Base-by-base conservation (phyloP, 225 moss, liverwort and hornwort species). In the Straminergon stramineum region DNA sequence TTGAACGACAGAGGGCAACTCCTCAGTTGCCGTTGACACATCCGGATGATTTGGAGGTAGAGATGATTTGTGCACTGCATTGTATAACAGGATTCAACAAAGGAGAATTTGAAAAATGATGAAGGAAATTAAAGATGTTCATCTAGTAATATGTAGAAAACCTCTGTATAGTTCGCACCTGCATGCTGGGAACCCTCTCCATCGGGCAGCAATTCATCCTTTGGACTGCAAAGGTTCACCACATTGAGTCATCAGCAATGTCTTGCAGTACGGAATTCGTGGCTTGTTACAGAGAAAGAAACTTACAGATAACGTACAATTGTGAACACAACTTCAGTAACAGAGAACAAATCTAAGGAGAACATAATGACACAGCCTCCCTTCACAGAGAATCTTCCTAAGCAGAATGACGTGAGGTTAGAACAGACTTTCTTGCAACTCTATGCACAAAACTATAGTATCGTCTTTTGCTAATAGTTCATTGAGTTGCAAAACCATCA, bases 1-100 rank as follows among this genome's bases (percentile, higher is more conserved):
- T 88, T 95, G 96, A 63, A 92, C 93, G 67, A 94, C 97, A 84
- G 96, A 94, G 71, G 96, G 94, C 86, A 93, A 71, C 64, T 90
- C 92, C 30, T 87, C 92, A n/a, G 30, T 64, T 79, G 78, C 61
- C 67, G 82, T 87, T 5, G 87, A 62, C 51, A 85, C 78, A 91
- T 84, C 74, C 51, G 65, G 83, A 45, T 80, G 83, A 81, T 79
- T 85, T 35, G 87, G 31, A 81, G 79, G 75, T 43, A 52, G n/a
- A 71, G 57, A 62, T n/a, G 80, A 88, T 31, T 81, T 83, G 82
- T 89, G 83, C 79, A 89, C 92, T 94, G 94, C 84, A 83, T 37
- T 35, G 30, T 63, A 82, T 26, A 57, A 69, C 55, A 62, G 32
- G 51, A 30, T 84, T 45, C 45, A 71, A 77, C 19, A 43, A 15